These are phyloP conservation scores for Lagerstroemia speciosa DNA, from an alignment of 345 rosid species.

Conservation along the genomic window DNA sequence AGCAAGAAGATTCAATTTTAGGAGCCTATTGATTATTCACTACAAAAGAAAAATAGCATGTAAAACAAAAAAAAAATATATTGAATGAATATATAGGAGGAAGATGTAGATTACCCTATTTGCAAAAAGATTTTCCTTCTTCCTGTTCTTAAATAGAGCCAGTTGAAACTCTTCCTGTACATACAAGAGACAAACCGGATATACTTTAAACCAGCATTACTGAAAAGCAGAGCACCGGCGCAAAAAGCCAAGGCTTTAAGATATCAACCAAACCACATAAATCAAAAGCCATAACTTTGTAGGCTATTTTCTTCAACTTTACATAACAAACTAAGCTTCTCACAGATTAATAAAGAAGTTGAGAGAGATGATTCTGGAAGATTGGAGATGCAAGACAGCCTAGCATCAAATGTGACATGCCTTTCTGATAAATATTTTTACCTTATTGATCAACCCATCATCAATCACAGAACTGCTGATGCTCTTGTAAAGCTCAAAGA, in stretches of 20 bases:
- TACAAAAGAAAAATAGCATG: neutral
- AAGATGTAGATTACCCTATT: constrained; percentile 47
- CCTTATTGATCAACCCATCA: constrained; percentile 97
- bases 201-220: neutral
- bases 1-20: neutral
- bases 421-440: constrained; percentile 15
- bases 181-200: neutral
- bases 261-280: neutral
- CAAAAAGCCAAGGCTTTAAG: neutral
- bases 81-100: neutral
- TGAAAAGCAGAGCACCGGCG: neutral
- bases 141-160: constrained; percentile 81
- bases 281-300: neutral
- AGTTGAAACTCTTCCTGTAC: constrained; percentile 95
- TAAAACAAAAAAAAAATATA: neutral
- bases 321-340: too few species aligned
- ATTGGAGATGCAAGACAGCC: too few species aligned
- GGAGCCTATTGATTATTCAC: neutral
- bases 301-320: neutral
- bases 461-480: constrained; percentile 93
- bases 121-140: constrained; percentile 93
- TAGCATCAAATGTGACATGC: too few species aligned
- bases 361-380: too few species aligned
- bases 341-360: too few species aligned
- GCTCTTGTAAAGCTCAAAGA: constrained; percentile 92